Evolutionary conservation across 352 stramenopile genomes (phyloP).

Genomic region (Phytopythium litorale): DNA sequence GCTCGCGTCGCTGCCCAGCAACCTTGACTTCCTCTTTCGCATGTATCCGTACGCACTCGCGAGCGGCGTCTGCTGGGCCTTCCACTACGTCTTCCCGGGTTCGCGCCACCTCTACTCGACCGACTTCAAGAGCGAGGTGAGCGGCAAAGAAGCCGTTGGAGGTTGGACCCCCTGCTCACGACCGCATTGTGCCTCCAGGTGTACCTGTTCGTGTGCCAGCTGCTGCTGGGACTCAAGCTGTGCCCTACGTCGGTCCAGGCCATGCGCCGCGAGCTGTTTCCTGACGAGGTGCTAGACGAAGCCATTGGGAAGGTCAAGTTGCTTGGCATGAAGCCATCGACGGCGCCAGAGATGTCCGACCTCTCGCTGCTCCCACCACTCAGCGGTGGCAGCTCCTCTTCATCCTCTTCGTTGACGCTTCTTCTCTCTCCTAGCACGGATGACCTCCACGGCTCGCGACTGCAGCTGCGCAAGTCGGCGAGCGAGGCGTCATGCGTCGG

Average conservation of each 20-base stretch:
- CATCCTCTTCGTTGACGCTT: neutral
- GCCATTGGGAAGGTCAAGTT: constrained; percentile 29
- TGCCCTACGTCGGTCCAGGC: constrained; percentile 59
- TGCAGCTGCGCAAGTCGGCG: constrained; percentile 25
- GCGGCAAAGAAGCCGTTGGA: neutral
- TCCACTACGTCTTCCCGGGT: constrained; percentile 86
- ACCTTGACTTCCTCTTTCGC: constrained; percentile 85
- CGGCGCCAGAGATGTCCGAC: neutral
- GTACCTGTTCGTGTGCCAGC: constrained; percentile 71
- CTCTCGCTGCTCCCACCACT: constrained; percentile 4
- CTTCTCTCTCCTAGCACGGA: neutral
- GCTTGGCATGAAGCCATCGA: constrained; percentile 5
- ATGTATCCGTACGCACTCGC: constrained; percentile 87
- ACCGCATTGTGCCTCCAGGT: constrained; percentile 13
- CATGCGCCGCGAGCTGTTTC: constrained; percentile 66
- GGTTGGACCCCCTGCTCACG: too few species aligned
- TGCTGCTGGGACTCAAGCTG: constrained; percentile 67
- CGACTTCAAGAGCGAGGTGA: constrained; percentile 72
- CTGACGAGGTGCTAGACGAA: constrained; percentile 73
- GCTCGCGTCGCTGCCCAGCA: constrained; percentile 58
- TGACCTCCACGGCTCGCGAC: neutral
- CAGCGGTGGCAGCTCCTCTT: constrained; percentile 4
- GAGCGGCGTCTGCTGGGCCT: constrained; percentile 75
- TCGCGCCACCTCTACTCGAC: constrained; percentile 82
- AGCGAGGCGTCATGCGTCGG: constrained; percentile 53